Conservation (phyloP, 176 grass and related monocot genomes). For the Coix lacrymajobi region DNA sequence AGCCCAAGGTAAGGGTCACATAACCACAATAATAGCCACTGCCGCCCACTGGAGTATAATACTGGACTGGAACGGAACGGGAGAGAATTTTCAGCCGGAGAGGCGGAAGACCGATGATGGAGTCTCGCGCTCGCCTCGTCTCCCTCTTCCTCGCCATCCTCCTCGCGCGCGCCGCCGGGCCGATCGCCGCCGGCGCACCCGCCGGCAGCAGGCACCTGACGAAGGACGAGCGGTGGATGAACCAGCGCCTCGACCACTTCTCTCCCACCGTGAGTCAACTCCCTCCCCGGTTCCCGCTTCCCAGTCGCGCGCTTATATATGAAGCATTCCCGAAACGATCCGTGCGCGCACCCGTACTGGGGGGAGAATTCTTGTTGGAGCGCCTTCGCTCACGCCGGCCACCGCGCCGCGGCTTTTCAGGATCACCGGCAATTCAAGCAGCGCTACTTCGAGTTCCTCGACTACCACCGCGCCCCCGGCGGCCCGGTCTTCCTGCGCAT, state of each 20-base stretch:
- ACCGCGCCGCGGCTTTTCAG: conserved; percentile 22
- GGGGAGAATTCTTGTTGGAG: not conserved
- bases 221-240: conserved; percentile 64
- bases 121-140: conserved; percentile 6
- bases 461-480: conserved; percentile 40
- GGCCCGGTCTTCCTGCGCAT: conserved; percentile 85
- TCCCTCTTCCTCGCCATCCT: conserved; percentile 21
- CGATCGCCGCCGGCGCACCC: conserved; percentile 9
- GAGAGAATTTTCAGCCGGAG: not conserved
- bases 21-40: conserved; percentile 13
- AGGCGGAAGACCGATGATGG: conserved; percentile 10
- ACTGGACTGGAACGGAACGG: not conserved
- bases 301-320: not conserved
- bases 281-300: not conserved
- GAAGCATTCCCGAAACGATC: no score
- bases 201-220: conserved; percentile 49
- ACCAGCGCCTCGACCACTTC: conserved; percentile 92
- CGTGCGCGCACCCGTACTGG: not conserved
- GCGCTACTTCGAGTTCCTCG: conserved; percentile 80
- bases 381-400: not conserved
- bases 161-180: conserved; percentile 16
- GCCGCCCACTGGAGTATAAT: no score
- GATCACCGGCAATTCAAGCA: conserved; percentile 75
- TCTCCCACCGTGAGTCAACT: conserved; percentile 55
- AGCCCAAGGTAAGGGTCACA: no score